Conservation (phyloP, 2,329 filamentous ascomycete genomes). For the Colletotrichum musae region DNA sequence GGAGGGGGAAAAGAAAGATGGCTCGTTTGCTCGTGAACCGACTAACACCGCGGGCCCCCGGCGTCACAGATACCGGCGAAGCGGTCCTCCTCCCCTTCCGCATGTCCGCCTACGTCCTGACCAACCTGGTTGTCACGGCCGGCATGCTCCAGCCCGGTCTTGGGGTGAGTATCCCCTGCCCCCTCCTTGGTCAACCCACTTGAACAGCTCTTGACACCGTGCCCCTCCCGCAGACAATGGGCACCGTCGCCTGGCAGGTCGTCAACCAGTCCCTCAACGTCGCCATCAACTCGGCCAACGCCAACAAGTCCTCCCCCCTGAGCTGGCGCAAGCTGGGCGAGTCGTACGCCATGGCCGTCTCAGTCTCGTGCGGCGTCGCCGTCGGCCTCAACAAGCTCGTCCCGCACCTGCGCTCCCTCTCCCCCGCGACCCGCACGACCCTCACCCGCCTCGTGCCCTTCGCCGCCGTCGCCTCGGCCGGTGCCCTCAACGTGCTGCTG, state of each 20-base stretch:
- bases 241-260: slow-evolving; percentile 94
- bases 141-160: slow-evolving; percentile 97
- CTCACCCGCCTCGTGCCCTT: slow-evolving; percentile 94
- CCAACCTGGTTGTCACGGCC: slow-evolving; percentile 93
- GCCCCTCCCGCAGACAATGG: slow-evolving; percentile 71
- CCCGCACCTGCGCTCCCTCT: slow-evolving; percentile 83
- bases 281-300: slow-evolving; percentile 96
- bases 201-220: too few species aligned
- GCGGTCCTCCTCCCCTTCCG: slow-evolving; percentile 95
- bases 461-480: slow-evolving; percentile 92
- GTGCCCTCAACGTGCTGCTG: slow-evolving; percentile 93
- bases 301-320: slow-evolving; percentile 96
- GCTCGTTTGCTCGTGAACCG: slow-evolving; percentile 3
- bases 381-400: slow-evolving; percentile 92
- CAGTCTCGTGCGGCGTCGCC: slow-evolving; percentile 93
- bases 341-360: slow-evolving; percentile 92
- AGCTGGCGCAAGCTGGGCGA: slow-evolving; percentile 85
- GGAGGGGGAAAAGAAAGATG: too few species aligned
- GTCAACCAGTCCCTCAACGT: slow-evolving; percentile 98
- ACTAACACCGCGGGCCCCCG: slow-evolving; percentile 41
- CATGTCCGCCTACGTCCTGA: slow-evolving; percentile 96
- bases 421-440: slow-evolving; percentile 81
- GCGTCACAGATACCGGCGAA: slow-evolving; percentile 84
- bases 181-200: too few species aligned
- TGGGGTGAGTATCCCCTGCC: slow-evolving; percentile 73